phyloP scores from a whole-genome alignment of 1,284 basidiomycete genomes.

The Melampsora occidentalis region DNA sequence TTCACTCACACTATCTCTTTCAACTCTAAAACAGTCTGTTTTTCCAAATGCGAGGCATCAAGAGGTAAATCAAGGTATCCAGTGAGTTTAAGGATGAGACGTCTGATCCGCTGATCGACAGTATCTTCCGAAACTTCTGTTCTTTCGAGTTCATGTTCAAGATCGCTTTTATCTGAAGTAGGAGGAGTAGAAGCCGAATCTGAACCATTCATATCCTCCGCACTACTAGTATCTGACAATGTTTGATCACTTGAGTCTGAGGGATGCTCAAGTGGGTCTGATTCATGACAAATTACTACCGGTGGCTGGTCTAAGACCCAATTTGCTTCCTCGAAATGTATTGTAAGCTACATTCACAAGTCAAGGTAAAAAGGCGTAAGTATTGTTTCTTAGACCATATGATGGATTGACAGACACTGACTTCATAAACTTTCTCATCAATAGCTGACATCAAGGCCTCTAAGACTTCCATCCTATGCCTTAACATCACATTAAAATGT shows the following conservation, averaged over 20 bases:
- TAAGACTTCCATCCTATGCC: slow-evolving; percentile 21
- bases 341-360: slow-evolving; percentile 11
- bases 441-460: slow-evolving; percentile 35
- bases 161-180: slow-evolving; percentile 8
- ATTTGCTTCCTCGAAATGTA: slow-evolving; percentile 16
- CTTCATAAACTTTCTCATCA: slow-evolving; percentile 29
- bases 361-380: background rate
- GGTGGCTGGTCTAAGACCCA: slow-evolving; percentile 16
- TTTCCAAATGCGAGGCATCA: background rate
- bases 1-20: slow-evolving; percentile 34
- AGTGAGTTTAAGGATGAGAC: background rate
- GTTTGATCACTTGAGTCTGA: background rate
- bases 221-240: background rate
- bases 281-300: slow-evolving; percentile 26
- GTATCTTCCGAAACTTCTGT: background rate
- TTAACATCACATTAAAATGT: slow-evolving; percentile 28
- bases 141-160: background rate
- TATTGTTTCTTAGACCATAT: background rate
- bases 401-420: background rate
- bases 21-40: background rate
- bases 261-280: background rate
- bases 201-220: background rate
- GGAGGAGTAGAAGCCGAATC: slow-evolving; percentile 13
- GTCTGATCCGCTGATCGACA: background rate
- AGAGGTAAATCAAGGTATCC: background rate